phyloP scores from a whole-genome alignment of 208 protist species.

The Acanthamoeba lenticulata region DNA sequence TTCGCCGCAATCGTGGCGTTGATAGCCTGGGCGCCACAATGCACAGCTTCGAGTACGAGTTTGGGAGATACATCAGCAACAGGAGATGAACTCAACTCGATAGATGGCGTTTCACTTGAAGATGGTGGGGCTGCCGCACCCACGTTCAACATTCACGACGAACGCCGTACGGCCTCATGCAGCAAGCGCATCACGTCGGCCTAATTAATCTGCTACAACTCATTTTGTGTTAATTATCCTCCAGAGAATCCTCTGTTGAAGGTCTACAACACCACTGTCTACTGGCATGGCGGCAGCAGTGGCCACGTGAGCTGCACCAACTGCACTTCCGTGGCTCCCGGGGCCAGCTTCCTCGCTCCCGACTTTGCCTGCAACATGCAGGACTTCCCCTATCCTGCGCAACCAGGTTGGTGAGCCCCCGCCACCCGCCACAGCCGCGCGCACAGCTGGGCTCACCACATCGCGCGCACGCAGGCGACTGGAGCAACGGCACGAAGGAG shows the following conservation, averaged over 20 bases:
- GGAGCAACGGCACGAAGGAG: constrained; percentile 55
- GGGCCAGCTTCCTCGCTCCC: background rate
- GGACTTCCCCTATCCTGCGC: background rate
- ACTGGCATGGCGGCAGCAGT: constrained; percentile 31
- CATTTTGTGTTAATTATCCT: no score
- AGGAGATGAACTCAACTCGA: no score
- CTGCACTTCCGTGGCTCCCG: background rate
- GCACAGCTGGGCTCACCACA: background rate
- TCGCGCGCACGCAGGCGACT: background rate
- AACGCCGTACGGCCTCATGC: no score
- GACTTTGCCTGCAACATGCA: constrained; percentile 60
- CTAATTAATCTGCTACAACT: no score
- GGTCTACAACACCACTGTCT: background rate
- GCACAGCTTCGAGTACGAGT: no score
- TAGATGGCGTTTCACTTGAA: no score
- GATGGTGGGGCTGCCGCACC: no score
- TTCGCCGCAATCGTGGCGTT: no score
- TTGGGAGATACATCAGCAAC: no score
- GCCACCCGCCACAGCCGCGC: background rate
- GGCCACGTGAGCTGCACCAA: background rate
- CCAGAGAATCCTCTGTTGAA: constrained; percentile 27
- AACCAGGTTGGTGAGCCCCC: background rate
- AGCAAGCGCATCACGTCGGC: no score
- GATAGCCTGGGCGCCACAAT: no score
- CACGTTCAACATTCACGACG: no score